Conservation (phyloP, 306 rosid genomes). For the Castanea mollissima region DNA sequence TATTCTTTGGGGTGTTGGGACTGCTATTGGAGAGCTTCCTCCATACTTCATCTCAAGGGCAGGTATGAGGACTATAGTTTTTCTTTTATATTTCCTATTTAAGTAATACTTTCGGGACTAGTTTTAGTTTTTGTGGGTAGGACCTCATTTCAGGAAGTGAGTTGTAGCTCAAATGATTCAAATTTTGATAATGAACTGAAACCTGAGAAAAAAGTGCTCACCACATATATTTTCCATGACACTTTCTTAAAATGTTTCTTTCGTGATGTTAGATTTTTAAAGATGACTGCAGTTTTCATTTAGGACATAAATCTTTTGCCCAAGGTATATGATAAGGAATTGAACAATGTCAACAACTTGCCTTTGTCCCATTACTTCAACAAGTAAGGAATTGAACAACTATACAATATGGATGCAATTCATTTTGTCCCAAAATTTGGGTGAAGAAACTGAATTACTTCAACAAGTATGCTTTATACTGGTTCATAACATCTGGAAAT, state of each 20-base stretch:
- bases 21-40: constrained; percentile 99
- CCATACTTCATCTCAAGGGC: constrained; percentile 99
- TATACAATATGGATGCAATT: background rate
- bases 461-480: background rate
- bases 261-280: too few relatives aligned
- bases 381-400: too few relatives aligned
- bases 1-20: constrained; percentile 92
- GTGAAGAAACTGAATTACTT: background rate
- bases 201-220: background rate
- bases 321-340: background rate
- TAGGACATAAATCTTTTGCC: background rate
- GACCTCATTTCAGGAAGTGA: background rate
- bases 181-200: background rate
- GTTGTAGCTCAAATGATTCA: background rate
- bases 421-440: background rate
- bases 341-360: background rate
- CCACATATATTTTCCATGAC: background rate
- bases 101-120: background rate
- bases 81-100: background rate
- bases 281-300: too few relatives aligned
- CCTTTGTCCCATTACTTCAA: background rate
- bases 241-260: too few relatives aligned
- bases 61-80: constrained; percentile 45
- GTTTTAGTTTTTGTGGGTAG: background rate
- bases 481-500: too few relatives aligned